Evolutionary conservation across 2,329 filamentous ascomycete species (phyloP).

Genomic region (Beauveria rudraprayagi): DNA sequence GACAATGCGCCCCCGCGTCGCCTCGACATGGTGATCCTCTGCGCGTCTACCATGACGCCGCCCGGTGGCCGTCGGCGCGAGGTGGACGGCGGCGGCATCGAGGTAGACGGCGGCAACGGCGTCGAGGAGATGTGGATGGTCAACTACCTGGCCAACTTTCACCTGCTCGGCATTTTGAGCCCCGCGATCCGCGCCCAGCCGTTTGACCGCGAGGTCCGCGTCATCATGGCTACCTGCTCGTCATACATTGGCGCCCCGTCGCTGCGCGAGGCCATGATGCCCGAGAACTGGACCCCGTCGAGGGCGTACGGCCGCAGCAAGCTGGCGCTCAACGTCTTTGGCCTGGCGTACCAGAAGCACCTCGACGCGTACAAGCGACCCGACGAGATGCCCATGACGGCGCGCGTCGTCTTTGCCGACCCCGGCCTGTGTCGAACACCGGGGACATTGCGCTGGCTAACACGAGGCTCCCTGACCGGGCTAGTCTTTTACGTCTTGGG

Average conservation of each 20-base stretch:
- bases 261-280: conserved; percentile 43
- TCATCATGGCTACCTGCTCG: conserved; percentile 80
- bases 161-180: conserved; percentile 82
- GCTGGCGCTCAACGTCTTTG: conserved; percentile 83
- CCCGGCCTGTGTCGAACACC: conserved; percentile 80
- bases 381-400: conserved; percentile 73
- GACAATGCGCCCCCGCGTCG: conserved; percentile 86
- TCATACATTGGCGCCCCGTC: conserved; percentile 76
- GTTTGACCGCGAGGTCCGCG: conserved; percentile 82
- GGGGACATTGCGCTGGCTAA: conserved; percentile 80
- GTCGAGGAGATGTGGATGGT: conserved; percentile 88
- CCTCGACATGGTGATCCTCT: conserved; percentile 85
- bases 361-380: conserved; percentile 76
- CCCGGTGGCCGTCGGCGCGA: conserved; percentile 49
- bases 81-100: conserved; percentile 77
- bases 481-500: conserved; percentile 66
- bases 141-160: conserved; percentile 94
- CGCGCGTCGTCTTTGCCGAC: conserved; percentile 78
- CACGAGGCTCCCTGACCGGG: conserved; percentile 74
- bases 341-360: conserved; percentile 85
- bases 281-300: conserved; percentile 45
- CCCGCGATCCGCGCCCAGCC: conserved; percentile 87
- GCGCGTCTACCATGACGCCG: conserved; percentile 69
- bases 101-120: conserved; percentile 78
- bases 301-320: conserved; percentile 58